Conservation (phyloP, 163 green algal species). For the Volvox carteri region DNA sequence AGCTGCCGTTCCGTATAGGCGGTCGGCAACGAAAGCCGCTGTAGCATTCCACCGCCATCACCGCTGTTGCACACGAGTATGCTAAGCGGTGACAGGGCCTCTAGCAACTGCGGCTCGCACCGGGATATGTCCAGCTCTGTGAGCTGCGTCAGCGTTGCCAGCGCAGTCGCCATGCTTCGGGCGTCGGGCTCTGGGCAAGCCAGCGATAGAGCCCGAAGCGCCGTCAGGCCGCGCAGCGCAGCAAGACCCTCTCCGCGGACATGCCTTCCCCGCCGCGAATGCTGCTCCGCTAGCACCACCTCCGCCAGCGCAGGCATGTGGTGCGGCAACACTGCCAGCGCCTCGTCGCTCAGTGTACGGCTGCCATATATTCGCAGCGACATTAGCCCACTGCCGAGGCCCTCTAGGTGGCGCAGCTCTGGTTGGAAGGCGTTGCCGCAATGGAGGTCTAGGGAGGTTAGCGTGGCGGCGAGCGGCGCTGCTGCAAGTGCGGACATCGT, state of each 20-base stretch:
- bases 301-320: not conserved
- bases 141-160: constrained; percentile 33
- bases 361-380: not conserved
- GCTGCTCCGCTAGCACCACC: constrained; percentile 1
- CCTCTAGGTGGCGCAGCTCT: not conserved
- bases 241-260: not conserved
- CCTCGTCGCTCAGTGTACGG: constrained; percentile 8
- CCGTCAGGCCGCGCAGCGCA: not conserved
- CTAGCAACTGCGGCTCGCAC: not conserved
- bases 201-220: constrained; percentile 6
- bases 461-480: not conserved
- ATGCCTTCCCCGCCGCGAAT: constrained; percentile 6
- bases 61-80: not conserved
- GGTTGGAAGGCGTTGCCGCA: constrained; percentile 45
- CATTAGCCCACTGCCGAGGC: not conserved
- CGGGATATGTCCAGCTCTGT: constrained; percentile 25
- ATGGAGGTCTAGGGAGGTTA: constrained; percentile 41
- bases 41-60: not conserved
- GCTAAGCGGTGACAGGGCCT: not conserved
- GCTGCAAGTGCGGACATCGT: not conserved
- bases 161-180: not conserved
- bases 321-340: not conserved
- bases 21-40: not conserved
- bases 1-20: constrained; percentile 21
- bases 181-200: not conserved